Evolutionary conservation across 352 stramenopile genomes (phyloP).

Genomic region (Pythium volutum): DNA sequence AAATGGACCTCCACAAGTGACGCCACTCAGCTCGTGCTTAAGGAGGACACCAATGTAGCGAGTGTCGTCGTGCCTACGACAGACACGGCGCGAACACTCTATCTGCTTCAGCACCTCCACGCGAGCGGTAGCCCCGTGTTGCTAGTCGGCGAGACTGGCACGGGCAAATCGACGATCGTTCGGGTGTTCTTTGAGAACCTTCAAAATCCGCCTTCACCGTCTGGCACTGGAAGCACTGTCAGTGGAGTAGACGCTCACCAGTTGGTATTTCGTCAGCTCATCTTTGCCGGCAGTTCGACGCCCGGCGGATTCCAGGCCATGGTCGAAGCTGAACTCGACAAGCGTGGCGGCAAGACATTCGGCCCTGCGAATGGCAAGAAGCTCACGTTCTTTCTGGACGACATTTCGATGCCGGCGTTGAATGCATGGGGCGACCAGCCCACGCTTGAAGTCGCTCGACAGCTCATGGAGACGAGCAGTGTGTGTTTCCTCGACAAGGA

Average conservation of each 20-base stretch:
- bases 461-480: constrained; percentile 63
- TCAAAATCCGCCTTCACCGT: neutral
- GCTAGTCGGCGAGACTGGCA: constrained; percentile 82
- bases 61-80: constrained; percentile 86
- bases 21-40: constrained; percentile 6
- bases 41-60: constrained; percentile 63
- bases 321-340: constrained; percentile 74
- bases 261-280: constrained; percentile 78
- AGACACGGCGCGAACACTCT: constrained; percentile 71
- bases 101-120: constrained; percentile 68
- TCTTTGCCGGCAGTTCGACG: constrained; percentile 83
- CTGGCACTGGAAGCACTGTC: constrained; percentile 6
- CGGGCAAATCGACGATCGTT: constrained; percentile 83
- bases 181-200: constrained; percentile 71
- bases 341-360: constrained; percentile 78
- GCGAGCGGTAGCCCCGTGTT: constrained; percentile 59
- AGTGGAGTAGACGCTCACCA: constrained; percentile 30
- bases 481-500: constrained; percentile 85
- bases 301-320: constrained; percentile 77
- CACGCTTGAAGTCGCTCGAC: constrained; percentile 68
- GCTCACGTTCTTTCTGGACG: constrained; percentile 79
- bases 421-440: constrained; percentile 80
- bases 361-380: constrained; percentile 65
- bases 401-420: constrained; percentile 61
- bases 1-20: constrained; percentile 46